Percentiles rank a stretch among this genome's conserved stretches.
Conservation (phyloP, 441 rosid genomes). For the Eruca vesicaria region DNA sequence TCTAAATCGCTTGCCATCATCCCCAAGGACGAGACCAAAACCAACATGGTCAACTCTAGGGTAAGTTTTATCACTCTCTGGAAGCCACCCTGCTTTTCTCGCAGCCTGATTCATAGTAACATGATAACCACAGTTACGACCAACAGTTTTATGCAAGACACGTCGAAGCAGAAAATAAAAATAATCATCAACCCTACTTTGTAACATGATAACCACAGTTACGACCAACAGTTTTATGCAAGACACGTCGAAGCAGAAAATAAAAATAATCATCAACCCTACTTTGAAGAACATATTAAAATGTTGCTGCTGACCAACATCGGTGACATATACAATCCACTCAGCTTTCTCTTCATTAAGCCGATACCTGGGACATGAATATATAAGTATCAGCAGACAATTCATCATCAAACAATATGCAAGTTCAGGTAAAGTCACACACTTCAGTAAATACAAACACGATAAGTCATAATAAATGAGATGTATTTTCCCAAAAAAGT, state of each 20-base stretch:
- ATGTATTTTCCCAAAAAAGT: not conserved
- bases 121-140: not conserved
- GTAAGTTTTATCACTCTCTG: conserved; percentile 45
- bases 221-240: not conserved
- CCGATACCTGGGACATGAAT: conserved; percentile 67
- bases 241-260: not conserved
- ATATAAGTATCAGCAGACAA: conserved; percentile 15
- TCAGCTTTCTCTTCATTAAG: conserved; percentile 90
- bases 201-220: conserved; percentile 12
- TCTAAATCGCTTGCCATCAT: conserved; percentile 89
- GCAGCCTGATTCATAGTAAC: conserved; percentile 64
- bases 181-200: conserved; percentile 58
- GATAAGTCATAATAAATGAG: not conserved
- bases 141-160: not conserved
- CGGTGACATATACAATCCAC: conserved; percentile 94
- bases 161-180: not conserved
- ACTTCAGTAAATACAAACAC: conserved; percentile 9
- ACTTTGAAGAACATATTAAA: conserved; percentile 89
- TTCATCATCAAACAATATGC: not conserved
- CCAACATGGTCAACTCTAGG: conserved; percentile 82
- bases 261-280: conserved; percentile 27
- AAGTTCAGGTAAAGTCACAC: conserved; percentile 13
- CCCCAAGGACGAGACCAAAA: conserved; percentile 92
- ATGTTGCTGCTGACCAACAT: conserved; percentile 94
- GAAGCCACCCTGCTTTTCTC: conserved; percentile 82